These are phyloP conservation scores for Termitomyces sp. DNA, from an alignment of 768 basidiomycete genomes.

Conservation along the genomic window DNA sequence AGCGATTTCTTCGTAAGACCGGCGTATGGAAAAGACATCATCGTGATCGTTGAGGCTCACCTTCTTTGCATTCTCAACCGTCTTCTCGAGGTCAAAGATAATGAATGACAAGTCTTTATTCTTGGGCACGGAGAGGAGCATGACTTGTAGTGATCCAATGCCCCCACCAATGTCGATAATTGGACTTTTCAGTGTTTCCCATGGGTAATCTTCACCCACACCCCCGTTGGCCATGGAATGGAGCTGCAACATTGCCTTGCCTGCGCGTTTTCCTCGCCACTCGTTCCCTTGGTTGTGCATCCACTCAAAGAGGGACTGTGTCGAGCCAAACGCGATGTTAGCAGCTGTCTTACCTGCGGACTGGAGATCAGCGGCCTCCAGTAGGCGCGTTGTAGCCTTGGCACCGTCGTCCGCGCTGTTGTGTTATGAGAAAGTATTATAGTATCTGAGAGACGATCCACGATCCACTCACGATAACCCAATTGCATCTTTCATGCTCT, in stretches of 20 bases:
- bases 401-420: constrained; percentile 13
- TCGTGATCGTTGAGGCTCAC: constrained; percentile 1
- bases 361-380: constrained; percentile 7
- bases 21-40: no score
- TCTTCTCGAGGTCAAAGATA: constrained; percentile 24
- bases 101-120: constrained; percentile 17
- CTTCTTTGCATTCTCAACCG: constrained; percentile 21
- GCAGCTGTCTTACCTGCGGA: constrained; percentile 1
- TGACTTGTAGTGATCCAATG: constrained; percentile 24
- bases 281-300: constrained; percentile 8
- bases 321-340: constrained; percentile 8
- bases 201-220: constrained; percentile 22
- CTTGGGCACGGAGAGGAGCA: constrained; percentile 12
- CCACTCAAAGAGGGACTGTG: constrained; percentile 13
- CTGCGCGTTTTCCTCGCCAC: constrained; percentile 16
- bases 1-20: no score
- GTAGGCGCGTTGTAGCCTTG: constrained; percentile 13
- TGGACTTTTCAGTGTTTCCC: constrained; percentile 19
- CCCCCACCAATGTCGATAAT: constrained; percentile 26
- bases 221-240: constrained; percentile 24
- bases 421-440: background rate
- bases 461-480: constrained; percentile 7
- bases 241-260: constrained; percentile 25
- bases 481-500: constrained; percentile 12
- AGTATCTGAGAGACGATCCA: background rate